Evolutionary conservation across 768 basidiomycete species (phyloP).

Genomic region (Hericium coralloides): DNA sequence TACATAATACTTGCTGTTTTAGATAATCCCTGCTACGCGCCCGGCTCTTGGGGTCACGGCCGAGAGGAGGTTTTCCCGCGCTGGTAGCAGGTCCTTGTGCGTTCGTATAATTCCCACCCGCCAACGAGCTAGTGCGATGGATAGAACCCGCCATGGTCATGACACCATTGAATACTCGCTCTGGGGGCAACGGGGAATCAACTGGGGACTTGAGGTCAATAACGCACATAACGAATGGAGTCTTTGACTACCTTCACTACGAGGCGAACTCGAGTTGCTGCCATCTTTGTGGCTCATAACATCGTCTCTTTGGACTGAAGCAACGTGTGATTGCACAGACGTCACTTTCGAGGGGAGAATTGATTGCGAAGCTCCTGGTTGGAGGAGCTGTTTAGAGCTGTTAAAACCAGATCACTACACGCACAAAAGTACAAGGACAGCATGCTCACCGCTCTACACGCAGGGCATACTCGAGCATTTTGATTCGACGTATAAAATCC

Average conservation of each 20-base stretch:
- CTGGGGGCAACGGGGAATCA: constrained; percentile 71
- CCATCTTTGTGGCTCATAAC: constrained; percentile 65
- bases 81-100: constrained; percentile 19
- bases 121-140: no score
- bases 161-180: constrained; percentile 38
- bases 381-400: constrained; percentile 76
- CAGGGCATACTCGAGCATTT: constrained; percentile 98
- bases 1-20: constrained; percentile 74
- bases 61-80: constrained; percentile 63
- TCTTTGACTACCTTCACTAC: constrained; percentile 63
- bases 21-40: constrained; percentile 93
- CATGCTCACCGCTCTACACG: constrained; percentile 85
- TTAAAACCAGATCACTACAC: constrained; percentile 25
- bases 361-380: constrained; percentile 41
- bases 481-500: constrained; percentile 92
- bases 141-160: no score
- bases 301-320: constrained; percentile 60
- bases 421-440: constrained; percentile 7
- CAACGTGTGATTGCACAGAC: constrained; percentile 44
- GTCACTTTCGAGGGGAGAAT: constrained; percentile 61
- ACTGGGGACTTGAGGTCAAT: constrained; percentile 8
- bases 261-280: constrained; percentile 75
- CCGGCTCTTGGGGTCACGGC: constrained; percentile 91
- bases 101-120: no score
- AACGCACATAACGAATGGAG: constrained; percentile 6